Percentiles rank a stretch among this genome's conserved stretches.
Evolutionary conservation across 169 alveolate genomes (phyloP).

Genomic region (Plasmodium adleri): DNA sequence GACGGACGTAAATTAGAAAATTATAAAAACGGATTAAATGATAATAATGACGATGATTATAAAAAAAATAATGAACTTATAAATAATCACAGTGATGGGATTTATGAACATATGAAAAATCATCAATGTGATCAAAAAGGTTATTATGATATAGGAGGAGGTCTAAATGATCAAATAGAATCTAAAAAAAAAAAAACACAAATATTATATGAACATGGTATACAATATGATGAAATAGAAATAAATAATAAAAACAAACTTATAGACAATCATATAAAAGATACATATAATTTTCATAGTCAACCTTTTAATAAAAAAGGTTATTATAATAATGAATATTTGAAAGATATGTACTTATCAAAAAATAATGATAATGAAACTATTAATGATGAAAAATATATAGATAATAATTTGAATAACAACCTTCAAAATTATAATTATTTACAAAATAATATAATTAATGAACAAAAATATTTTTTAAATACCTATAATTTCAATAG

Average conservation of each 20-base stretch:
- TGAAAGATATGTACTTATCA: background rate
- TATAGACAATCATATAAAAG: background rate
- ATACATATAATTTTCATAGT: background rate
- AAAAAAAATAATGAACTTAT: background rate
- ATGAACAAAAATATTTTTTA: constrained; percentile 13
- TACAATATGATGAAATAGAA: background rate
- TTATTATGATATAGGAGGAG: background rate
- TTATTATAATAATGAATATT: background rate
- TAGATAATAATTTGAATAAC: background rate
- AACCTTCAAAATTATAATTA: background rate
- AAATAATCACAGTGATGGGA: too few relatives aligned
- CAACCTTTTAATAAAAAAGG: background rate
- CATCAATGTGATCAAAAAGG: background rate
- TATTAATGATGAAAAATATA: background rate
- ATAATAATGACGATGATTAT: constrained; percentile 14
- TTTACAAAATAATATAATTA: background rate
- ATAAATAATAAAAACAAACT: background rate
- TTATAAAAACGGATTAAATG: background rate
- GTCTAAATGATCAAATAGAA: background rate
- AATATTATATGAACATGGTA: background rate
- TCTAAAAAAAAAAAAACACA: too few relatives aligned
- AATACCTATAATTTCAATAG: constrained; percentile 11
- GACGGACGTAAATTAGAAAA: background rate
- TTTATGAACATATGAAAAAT: background rate
- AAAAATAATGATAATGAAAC: background rate